phyloP scores from a whole-genome alignment of 257 asterid species.

The Leonotis leonurus region DNA sequence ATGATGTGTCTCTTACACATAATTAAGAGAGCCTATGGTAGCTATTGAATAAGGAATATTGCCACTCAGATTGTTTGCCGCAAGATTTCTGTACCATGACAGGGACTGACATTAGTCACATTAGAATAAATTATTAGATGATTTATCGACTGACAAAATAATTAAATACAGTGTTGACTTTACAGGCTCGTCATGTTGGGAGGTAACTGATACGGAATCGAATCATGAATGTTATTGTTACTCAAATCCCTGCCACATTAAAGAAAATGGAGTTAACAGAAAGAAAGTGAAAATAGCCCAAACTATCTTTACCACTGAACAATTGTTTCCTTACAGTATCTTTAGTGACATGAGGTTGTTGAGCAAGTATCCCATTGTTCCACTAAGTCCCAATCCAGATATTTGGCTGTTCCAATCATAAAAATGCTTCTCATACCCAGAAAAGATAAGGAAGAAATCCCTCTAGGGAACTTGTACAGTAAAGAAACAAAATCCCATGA shows the following conservation, averaged over 20 bases:
- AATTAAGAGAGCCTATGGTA: constrained; percentile 46
- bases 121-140: constrained; percentile 8
- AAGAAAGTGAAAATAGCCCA: not conserved
- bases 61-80: constrained; percentile 72
- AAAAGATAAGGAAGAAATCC: not conserved
- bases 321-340: constrained; percentile 51
- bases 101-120: not conserved
- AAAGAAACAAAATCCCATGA: not conserved
- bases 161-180: constrained; percentile 15
- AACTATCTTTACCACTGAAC: not conserved
- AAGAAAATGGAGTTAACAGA: not conserved
- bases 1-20: constrained; percentile 57
- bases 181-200: constrained; percentile 85
- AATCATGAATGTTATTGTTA: constrained; percentile 65
- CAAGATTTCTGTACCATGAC: constrained; percentile 69
- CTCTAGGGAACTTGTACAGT: not conserved
- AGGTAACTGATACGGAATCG: constrained; percentile 80
- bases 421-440: constrained; percentile 9
- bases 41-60: constrained; percentile 71
- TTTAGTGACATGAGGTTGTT: constrained; percentile 61
- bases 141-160: constrained; percentile 8
- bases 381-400: constrained; percentile 73
- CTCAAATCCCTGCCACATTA: constrained; percentile 77
- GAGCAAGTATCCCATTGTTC: constrained; percentile 85
- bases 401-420: constrained; percentile 51